Evolutionary conservation across 805 yeast species (phyloP).

Genomic region (Sporopachydermia lactativora): DNA sequence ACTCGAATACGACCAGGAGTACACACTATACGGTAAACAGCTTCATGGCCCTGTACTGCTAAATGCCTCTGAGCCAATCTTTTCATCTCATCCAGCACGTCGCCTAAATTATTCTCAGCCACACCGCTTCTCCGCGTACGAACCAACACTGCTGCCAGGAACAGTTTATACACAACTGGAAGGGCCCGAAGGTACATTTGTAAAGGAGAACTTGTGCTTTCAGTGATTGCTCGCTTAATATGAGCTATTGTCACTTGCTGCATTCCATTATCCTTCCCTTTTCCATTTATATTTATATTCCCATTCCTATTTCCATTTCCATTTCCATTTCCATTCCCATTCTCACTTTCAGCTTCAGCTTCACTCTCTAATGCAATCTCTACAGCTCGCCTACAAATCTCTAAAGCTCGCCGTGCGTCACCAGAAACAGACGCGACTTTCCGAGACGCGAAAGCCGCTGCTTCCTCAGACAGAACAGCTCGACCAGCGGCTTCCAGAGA

Average conservation of each 20-base stretch:
- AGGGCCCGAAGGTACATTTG: conserved; percentile 40
- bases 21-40: conserved; percentile 8
- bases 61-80: conserved; percentile 20
- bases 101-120: conserved; percentile 62
- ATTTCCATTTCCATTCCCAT: conserved; percentile 17
- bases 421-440: conserved; percentile 95
- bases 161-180: conserved; percentile 56
- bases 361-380: conserved; percentile 70
- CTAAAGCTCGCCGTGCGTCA: conserved; percentile 88
- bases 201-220: conserved; percentile 66
- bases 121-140: conserved; percentile 52
- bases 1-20: conserved; percentile 30
- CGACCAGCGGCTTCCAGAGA: conserved; percentile 28
- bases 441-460: conserved; percentile 83
- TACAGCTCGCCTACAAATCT: conserved; percentile 78
- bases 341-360: too few species aligned
- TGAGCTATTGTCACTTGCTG: conserved; percentile 57
- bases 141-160: conserved; percentile 54
- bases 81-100: conserved; percentile 63
- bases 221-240: conserved; percentile 66
- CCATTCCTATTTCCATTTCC: conserved; percentile 8
- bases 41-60: neutral
- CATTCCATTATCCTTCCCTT: conserved; percentile 13
- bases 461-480: conserved; percentile 37
- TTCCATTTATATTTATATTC: conserved; percentile 10